These are phyloP conservation scores for Penicillium coffeae DNA, from an alignment of 495 filamentous ascomycete genomes.

Conservation along the genomic window DNA sequence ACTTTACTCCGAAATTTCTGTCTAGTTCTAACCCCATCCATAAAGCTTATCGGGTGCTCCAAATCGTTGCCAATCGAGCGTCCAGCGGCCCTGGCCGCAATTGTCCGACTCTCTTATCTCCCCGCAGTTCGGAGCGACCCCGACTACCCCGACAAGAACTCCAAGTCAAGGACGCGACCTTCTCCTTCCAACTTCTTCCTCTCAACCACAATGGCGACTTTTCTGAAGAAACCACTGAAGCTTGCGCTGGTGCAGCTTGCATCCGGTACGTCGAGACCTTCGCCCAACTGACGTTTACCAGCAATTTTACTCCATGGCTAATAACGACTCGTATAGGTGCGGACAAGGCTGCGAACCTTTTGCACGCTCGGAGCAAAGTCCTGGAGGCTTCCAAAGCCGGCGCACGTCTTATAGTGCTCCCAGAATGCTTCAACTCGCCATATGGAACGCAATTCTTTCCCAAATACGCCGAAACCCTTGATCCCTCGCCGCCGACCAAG, in stretches of 20 bases:
- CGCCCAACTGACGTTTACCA: neutral
- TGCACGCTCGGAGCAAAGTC: conserved; percentile 74
- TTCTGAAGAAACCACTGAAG: conserved; percentile 72
- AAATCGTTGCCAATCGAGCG: too few relatives aligned
- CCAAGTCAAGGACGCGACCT: neutral
- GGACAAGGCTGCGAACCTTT: conserved; percentile 83
- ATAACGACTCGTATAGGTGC: conserved; percentile 43
- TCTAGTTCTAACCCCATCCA: neutral
- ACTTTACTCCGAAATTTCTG: neutral
- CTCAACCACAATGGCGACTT: conserved; percentile 45
- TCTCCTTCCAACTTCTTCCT: neutral
- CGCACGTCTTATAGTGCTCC: conserved; percentile 59
- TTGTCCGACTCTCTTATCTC: too few relatives aligned
- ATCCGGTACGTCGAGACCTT: conserved; percentile 42
- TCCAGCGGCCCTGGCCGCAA: too few relatives aligned
- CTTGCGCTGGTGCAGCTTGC: conserved; percentile 80
- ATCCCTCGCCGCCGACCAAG: conserved; percentile 69
- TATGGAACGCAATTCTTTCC: conserved; percentile 91
- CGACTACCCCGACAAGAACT: too few relatives aligned
- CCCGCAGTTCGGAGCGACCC: neutral
- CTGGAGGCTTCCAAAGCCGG: conserved; percentile 72
- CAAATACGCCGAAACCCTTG: conserved; percentile 82
- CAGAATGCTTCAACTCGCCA: conserved; percentile 97
- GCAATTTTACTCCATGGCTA: neutral
- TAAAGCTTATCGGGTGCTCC: neutral